These are phyloP conservation scores for Fusarium sororula DNA, from an alignment of 2,329 filamentous ascomycete species.

Conservation along the genomic window DNA sequence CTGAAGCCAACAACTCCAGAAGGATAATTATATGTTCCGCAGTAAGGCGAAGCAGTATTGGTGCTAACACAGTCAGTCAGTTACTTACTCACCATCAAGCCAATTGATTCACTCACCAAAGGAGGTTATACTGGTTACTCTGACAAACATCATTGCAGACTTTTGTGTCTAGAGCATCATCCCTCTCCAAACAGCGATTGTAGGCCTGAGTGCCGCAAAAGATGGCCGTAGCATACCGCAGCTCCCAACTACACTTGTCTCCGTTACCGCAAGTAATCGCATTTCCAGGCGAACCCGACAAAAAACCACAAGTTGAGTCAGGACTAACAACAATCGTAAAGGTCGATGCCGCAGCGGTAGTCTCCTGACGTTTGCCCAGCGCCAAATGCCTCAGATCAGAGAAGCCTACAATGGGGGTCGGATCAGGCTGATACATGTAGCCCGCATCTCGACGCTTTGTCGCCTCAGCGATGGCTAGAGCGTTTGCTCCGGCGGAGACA, in stretches of 20 bases:
- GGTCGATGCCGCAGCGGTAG: background rate
- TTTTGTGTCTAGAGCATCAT: background rate
- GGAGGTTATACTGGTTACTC: slow-evolving; percentile 23
- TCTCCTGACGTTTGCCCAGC: slow-evolving; percentile 5
- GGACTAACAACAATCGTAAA: slow-evolving; percentile 11
- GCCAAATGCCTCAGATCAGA: slow-evolving; percentile 5
- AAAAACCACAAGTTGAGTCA: slow-evolving; percentile 22
- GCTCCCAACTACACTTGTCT: slow-evolving; percentile 12
- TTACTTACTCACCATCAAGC: fast-evolving
- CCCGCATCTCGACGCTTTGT: slow-evolving; percentile 10
- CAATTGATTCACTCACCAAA: slow-evolving; percentile 3
- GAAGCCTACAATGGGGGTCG: slow-evolving; percentile 1
- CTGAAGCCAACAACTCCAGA: slow-evolving; percentile 12
- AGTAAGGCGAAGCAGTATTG: slow-evolving; percentile 15
- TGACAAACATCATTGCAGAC: slow-evolving; percentile 27
- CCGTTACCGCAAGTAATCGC: slow-evolving; percentile 24
- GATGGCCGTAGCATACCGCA: background rate
- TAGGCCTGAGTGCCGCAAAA: slow-evolving; percentile 2
- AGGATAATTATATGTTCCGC: slow-evolving; percentile 18
- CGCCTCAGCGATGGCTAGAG: slow-evolving; percentile 11
- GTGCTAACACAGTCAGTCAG: background rate
- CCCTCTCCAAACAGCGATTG: background rate
- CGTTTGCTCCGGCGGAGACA: background rate
- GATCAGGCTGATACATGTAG: slow-evolving; percentile 2
- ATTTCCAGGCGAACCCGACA: slow-evolving; percentile 25